Base-by-base conservation (phyloP, 2,329 filamentous ascomycete genomes). In the Stemphylium lycopersici region DNA sequence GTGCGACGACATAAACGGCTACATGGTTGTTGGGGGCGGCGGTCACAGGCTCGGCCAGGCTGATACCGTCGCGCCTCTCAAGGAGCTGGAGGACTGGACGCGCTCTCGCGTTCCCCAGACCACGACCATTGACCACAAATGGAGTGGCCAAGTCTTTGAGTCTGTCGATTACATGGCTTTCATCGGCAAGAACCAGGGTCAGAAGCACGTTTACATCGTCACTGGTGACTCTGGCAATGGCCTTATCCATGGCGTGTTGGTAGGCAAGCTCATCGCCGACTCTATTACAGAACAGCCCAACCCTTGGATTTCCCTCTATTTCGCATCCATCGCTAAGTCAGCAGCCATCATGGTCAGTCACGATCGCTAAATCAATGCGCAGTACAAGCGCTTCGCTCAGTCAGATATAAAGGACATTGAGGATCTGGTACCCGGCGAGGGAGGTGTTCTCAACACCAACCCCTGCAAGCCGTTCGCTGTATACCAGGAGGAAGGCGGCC, bases 31-130 rank as follows among this genome's bases (percentile, higher is more conserved):
- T 5, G 83, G 83, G 6, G 83, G 83, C 1, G 80, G 80, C 45
- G 83, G 85, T 61, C 83, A 86, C 73, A 83, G 83, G 64, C 82
- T 85, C n/a, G 83, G 83, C 0, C 81, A 84, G 58, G 78, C 80
- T 38, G 71, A 77, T 2, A 73, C 79, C 1, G 65, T 72, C 0
- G 77, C 76, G 0, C 78, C 80, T 6, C 84, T 81, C 54, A 69
- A 73, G 1, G 80, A 84, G 59, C 77, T 86, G 3, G 82, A 84
- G 64, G 62, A 64, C 0, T 86, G 83, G 84, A 77, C 77, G 0
- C 77, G 81, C 6, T 77, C 80, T 43, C 79, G 83, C 24, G 85
- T 85, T 66, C 76, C 82, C 0, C 73, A 80, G 42, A 79, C 79
- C 1, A 77, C 77, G 0, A 66, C 72, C 3, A 75, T 82, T 6